Percentiles rank a stretch among this genome's conserved stretches.
phyloP scores from a whole-genome alignment of 371 early-diverging fungal species.

The Mortierella sp. region DNA sequence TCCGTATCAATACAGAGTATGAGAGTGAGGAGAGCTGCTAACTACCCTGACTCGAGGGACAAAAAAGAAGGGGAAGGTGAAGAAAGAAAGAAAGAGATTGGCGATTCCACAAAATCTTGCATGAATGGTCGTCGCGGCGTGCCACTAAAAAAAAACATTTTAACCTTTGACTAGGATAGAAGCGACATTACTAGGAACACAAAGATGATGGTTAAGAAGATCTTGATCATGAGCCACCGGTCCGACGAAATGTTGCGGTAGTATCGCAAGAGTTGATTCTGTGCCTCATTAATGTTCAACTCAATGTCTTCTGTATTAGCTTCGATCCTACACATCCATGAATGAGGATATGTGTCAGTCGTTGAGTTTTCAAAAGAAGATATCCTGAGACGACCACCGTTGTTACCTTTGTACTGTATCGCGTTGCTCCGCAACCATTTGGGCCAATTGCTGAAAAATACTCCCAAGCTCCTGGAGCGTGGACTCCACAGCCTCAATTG shows the following conservation, averaged over 20 bases:
- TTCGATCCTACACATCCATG: conserved; percentile 80
- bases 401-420: conserved; percentile 88
- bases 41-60: too few relatives aligned
- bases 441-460: conserved; percentile 94
- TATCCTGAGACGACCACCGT: too few relatives aligned
- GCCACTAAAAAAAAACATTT: too few relatives aligned
- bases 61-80: neutral
- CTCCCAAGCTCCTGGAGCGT: conserved; percentile 97
- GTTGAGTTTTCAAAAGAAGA: too few relatives aligned
- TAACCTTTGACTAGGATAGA: conserved; percentile 30
- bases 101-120: neutral
- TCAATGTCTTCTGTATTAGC: conserved; percentile 94
- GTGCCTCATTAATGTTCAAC: conserved; percentile 91
- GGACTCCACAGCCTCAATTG: conserved; percentile 95
- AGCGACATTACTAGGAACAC: conserved; percentile 61
- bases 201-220: conserved; percentile 84
- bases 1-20: too few relatives aligned
- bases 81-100: neutral
- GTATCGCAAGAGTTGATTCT: conserved; percentile 89
- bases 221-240: conserved; percentile 95
- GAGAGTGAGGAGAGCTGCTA: too few relatives aligned
- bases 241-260: conserved; percentile 91
- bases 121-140: neutral
- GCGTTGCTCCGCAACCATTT: conserved; percentile 94
- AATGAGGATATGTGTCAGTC: too few relatives aligned